These are phyloP conservation scores for Pneumocystis murina DNA, from an alignment of 1,139 yeast species.

Conservation along the genomic window DNA sequence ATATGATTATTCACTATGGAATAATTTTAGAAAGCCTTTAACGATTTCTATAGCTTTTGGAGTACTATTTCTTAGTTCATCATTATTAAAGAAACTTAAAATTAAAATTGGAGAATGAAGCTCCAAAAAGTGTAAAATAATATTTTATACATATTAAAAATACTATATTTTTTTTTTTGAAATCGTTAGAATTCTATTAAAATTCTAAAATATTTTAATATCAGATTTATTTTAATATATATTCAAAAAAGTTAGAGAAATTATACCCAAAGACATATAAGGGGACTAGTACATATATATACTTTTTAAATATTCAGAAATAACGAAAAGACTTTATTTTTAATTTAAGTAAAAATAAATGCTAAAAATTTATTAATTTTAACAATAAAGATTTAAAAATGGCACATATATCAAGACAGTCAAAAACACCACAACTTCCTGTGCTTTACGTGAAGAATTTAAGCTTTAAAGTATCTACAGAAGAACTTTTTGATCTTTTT, in stretches of 20 bases:
- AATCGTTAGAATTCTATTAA: neutral
- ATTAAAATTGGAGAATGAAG: neutral
- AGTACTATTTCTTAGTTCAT: neutral
- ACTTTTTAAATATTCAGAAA: neutral
- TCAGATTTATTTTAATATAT: neutral
- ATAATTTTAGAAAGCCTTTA: neutral
- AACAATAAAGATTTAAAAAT: neutral
- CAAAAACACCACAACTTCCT: constrained; percentile 6
- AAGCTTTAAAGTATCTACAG: constrained; percentile 37
- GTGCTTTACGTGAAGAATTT: constrained; percentile 41
- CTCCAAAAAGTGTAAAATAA: neutral
- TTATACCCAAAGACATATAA: no score
- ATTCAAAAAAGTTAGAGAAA: no score
- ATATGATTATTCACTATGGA: neutral
- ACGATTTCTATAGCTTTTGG: neutral
- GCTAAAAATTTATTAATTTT: neutral
- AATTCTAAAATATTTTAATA: neutral
- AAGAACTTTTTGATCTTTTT: constrained; percentile 39
- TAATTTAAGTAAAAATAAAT: neutral
- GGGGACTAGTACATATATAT: no score
- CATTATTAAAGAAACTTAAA: neutral
- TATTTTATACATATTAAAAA: neutral
- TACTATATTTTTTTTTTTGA: neutral
- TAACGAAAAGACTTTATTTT: neutral
- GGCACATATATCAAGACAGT: neutral